A percentile compares a stretch with the other conserved stretches of the same genome.
These are phyloP conservation scores for Alternaria consortialis DNA, from an alignment of 2,329 filamentous ascomycete species.

Conservation along the genomic window DNA sequence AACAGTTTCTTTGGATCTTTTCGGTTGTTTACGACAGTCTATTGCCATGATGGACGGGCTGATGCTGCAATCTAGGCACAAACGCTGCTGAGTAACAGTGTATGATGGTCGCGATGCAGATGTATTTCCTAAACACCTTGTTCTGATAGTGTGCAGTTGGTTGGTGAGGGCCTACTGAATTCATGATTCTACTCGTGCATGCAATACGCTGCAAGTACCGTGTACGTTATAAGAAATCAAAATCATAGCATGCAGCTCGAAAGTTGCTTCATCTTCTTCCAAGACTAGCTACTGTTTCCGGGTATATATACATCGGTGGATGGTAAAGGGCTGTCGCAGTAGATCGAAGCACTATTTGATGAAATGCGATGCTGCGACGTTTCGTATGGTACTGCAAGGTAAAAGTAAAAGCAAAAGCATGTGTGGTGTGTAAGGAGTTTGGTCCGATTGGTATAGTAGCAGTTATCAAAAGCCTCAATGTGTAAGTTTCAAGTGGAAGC, in stretches of 20 bases:
- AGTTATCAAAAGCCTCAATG: not conserved
- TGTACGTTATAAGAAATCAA: too few species aligned
- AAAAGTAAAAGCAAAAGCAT: conserved; percentile 1
- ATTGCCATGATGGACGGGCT: not conserved
- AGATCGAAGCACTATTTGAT: not conserved
- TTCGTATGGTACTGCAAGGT: not conserved
- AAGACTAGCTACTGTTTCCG: not conserved
- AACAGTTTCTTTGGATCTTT: not conserved
- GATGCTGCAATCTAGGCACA: not conserved
- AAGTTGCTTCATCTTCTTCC: not conserved
- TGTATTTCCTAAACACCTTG: not conserved
- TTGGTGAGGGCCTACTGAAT: too few species aligned
- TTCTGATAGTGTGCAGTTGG: too few species aligned
- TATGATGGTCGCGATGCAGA: not conserved
- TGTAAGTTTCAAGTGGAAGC: not conserved
- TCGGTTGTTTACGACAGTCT: not conserved
- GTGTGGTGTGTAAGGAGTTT: not conserved
- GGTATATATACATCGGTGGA: not conserved
- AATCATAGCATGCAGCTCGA: not conserved
- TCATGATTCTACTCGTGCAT: too few species aligned
- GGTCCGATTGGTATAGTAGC: not conserved
- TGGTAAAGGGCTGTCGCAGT: not conserved
- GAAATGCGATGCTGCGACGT: not conserved
- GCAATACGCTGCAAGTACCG: too few species aligned
- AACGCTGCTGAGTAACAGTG: not conserved